Percentiles rank a stretch among this genome's conserved stretches.
These are phyloP conservation scores for Santalum album DNA, from an alignment of 164 flowering plant genomes.

Conservation along the genomic window DNA sequence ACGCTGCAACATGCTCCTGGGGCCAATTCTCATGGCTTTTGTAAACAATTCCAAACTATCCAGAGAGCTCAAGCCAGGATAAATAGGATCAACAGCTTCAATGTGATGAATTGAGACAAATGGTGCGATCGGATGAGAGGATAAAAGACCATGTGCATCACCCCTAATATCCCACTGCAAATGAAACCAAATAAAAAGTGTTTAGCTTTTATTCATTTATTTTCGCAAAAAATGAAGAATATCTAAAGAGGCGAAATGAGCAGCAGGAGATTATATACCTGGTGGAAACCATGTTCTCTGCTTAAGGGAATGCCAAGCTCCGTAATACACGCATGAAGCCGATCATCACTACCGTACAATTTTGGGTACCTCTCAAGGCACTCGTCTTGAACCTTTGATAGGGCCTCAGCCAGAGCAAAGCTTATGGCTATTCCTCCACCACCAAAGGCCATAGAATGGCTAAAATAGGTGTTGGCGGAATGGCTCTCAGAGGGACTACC, in stretches of 20 bases:
- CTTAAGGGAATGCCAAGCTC: constrained; percentile 57
- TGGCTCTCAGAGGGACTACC: constrained; percentile 58
- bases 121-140: constrained; percentile 59
- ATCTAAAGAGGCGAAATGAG: too few species aligned
- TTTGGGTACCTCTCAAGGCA: constrained; percentile 53
- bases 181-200: not conserved
- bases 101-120: constrained; percentile 60
- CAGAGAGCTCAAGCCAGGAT: constrained; percentile 40
- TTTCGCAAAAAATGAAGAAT: too few species aligned
- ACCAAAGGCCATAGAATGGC: constrained; percentile 57
- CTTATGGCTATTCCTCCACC: constrained; percentile 65
- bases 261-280: too few species aligned
- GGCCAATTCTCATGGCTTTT: constrained; percentile 38
- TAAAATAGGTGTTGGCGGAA: constrained; percentile 48
- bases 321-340: constrained; percentile 62
- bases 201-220: not conserved
- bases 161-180: constrained; percentile 60
- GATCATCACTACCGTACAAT: constrained; percentile 61
- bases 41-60: constrained; percentile 43
- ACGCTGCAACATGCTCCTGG: constrained; percentile 48
- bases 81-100: constrained; percentile 52
- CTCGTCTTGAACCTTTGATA: constrained; percentile 37
- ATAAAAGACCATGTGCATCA: constrained; percentile 45
- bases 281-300: constrained; percentile 56
- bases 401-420: constrained; percentile 43